Evolutionary conservation across 257 asterid species (phyloP).

Genomic region (Solanum chilense): DNA sequence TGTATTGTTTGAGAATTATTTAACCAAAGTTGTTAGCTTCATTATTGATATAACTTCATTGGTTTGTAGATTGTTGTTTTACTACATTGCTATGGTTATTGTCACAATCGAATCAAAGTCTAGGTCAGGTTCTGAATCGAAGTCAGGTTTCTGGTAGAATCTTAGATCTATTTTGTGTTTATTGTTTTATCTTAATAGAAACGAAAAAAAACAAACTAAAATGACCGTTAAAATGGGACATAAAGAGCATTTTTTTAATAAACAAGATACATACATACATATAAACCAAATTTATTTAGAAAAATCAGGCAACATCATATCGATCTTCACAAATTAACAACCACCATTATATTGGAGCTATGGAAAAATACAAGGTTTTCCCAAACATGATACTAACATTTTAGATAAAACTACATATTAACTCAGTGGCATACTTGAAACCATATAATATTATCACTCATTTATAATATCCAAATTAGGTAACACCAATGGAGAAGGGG

Average conservation of each 20-base stretch:
- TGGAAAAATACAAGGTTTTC: neutral
- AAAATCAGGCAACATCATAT: neutral
- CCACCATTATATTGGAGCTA: neutral
- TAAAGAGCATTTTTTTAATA: too few relatives aligned
- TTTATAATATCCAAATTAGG: neutral
- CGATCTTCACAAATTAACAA: neutral
- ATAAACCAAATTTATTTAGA: neutral
- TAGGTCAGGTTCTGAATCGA: fast-evolving
- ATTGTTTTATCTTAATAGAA: too few relatives aligned
- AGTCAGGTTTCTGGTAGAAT: neutral
- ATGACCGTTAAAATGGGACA: too few relatives aligned
- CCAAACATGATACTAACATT: neutral
- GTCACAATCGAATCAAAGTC: fast-evolving
- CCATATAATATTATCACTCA: neutral
- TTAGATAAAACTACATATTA: neutral
- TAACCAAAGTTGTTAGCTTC: too few relatives aligned
- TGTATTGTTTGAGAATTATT: too few relatives aligned
- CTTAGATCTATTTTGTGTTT: neutral
- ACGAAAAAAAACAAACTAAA: too few relatives aligned
- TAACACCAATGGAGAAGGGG: conserved; percentile 3
- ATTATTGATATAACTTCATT: neutral
- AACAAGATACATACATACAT: neutral
- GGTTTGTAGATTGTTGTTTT: neutral
- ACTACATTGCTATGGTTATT: neutral
- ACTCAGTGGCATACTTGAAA: neutral